Base-by-base conservation (phyloP, 495 filamentous ascomycete species). In the Aspergillus avenaceus region DNA sequence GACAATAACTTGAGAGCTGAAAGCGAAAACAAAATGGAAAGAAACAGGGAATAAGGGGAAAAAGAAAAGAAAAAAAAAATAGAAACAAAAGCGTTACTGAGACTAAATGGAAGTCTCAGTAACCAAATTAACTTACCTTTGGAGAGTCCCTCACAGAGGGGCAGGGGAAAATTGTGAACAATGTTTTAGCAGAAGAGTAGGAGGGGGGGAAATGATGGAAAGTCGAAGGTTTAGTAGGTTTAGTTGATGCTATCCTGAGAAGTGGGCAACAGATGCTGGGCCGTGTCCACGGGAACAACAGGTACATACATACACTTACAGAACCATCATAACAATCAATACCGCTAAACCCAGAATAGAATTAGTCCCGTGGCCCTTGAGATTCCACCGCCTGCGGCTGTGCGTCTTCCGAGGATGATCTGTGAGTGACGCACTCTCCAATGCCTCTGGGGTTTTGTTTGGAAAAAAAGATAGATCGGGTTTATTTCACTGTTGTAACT, bases 131-230 rank as follows among this genome's bases (percentile, higher is more conserved):
- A 61, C 58, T 58, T 58, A 55, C 59, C 53, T 53, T 45, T 18
- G 14, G 24, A 43, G 37, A 50, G 45, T 48, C 59, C 59, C 59
- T 62, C 59, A 54, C 59, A 59, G 59, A 62, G 59, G 59, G 59
- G 22, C 26, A 37, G 27, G 47, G 29, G 28, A 22, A 47, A 38
- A 43, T 43, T 41, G 49, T 44, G 42, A 43, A 50, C 37, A 44
- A 32, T 49, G 42, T 60, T 27, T 52, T 49, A 22, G 38, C 27
- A 24, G 27, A 47, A 50, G 47, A n/a, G 34, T 4, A 21, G 24
- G 24, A 41, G 37, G n/a, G 24, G 13, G 47, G 2, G 14, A 9
- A 25, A 18, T 47, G 29, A 22, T 26, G 42, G 18, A 11, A 28
- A 16, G 41, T 16, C 34, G 4, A 25, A 23, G n/a, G 13, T 6